Evolutionary conservation across 2,329 filamentous ascomycete genomes (phyloP).

Genomic region (Colletotrichum lini): DNA sequence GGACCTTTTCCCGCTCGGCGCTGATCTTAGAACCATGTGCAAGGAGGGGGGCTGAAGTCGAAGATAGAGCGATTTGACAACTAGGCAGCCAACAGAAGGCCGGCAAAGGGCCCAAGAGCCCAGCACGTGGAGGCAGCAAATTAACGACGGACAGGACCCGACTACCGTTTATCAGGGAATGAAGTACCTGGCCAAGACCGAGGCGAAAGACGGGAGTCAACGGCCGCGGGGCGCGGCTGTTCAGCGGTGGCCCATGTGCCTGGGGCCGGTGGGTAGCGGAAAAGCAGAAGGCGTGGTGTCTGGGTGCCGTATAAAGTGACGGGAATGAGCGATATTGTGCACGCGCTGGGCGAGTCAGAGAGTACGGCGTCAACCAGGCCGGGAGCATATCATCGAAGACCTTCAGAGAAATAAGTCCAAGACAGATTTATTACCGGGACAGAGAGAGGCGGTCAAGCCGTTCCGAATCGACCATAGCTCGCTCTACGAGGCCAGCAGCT

Average conservation of each 20-base stretch:
- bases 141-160: slow-evolving; percentile 21
- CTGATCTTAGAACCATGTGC: slow-evolving; percentile 31
- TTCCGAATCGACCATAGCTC: not conserved
- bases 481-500: slow-evolving; percentile 32
- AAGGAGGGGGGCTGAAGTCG: slow-evolving; percentile 23
- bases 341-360: slow-evolving; percentile 18
- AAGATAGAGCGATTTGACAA: slow-evolving; percentile 25
- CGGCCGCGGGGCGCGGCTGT: slow-evolving; percentile 25
- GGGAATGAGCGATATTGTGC: slow-evolving; percentile 14
- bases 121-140: slow-evolving; percentile 28
- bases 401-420: not conserved
- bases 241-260: slow-evolving; percentile 14
- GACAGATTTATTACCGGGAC: slow-evolving; percentile 18
- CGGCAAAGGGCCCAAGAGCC: slow-evolving; percentile 14
- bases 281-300: slow-evolving; percentile 27
- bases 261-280: slow-evolving; percentile 21
- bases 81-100: slow-evolving; percentile 23
- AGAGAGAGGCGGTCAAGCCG: slow-evolving; percentile 21
- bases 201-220: slow-evolving; percentile 11
- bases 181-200: not conserved
- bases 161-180: slow-evolving; percentile 17
- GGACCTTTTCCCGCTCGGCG: slow-evolving; percentile 33
- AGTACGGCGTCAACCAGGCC: slow-evolving; percentile 25
- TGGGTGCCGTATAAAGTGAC: slow-evolving; percentile 11
- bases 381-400: slow-evolving; percentile 22